A percentile compares a stretch with the other conserved stretches of the same genome.
These are phyloP conservation scores for Nigrograna mackinnonii DNA, from an alignment of 2,329 filamentous ascomycete genomes.

Conservation along the genomic window DNA sequence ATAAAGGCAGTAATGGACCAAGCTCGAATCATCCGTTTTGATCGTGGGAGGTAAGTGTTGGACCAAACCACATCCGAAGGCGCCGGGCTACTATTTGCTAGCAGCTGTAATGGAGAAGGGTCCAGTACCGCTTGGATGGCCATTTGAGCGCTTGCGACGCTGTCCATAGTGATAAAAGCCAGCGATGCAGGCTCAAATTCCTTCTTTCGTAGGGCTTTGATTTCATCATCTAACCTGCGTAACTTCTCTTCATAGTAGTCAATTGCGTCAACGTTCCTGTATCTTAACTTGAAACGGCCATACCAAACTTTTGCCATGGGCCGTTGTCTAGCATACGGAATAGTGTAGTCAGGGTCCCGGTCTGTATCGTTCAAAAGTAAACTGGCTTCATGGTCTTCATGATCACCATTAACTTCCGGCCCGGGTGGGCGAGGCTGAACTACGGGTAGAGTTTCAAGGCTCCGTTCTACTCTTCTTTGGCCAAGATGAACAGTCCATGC, in stretches of 20 bases:
- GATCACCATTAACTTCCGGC: conserved; percentile 28
- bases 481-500: conserved; percentile 80
- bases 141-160: conserved; percentile 90
- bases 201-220: conserved; percentile 70
- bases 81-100: conserved; percentile 84
- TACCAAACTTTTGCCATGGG: conserved; percentile 79
- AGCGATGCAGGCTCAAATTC: conserved; percentile 78
- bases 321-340: conserved; percentile 51
- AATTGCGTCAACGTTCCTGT: conserved; percentile 81
- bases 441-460: conserved; percentile 53
- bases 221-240: conserved; percentile 74
- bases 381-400: conserved; percentile 58
- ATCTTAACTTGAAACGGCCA: conserved; percentile 73
- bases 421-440: conserved; percentile 49
- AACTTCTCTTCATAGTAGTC: conserved; percentile 92
- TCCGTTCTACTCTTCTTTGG: conserved; percentile 54
- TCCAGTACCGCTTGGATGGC: conserved; percentile 93
- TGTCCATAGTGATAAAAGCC: conserved; percentile 97
- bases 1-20: conserved; percentile 88
- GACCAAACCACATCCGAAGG: conserved; percentile 94
- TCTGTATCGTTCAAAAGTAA: conserved; percentile 60
- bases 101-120: conserved; percentile 80
- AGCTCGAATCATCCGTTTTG: conserved; percentile 72
- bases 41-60: conserved; percentile 83
- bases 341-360: conserved; percentile 41